Evolutionary conservation across 176 grass and related monocot species (phyloP).

Genomic region (Lolium perenne): DNA sequence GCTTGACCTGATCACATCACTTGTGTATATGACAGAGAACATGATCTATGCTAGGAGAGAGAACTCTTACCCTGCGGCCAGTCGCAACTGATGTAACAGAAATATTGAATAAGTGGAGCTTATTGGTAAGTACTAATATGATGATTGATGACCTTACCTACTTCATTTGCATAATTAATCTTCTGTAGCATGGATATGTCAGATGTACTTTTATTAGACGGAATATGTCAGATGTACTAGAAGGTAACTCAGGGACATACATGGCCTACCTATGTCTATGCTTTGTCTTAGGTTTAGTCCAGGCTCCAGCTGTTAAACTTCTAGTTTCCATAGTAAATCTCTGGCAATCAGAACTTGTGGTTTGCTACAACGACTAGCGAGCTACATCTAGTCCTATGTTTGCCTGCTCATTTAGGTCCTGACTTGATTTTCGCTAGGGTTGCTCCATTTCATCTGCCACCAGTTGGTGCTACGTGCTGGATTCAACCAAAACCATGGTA

Average conservation of each 20-base stretch:
- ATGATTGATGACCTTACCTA: not conserved
- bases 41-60: not conserved
- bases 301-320: not conserved
- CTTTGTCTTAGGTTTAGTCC: not conserved
- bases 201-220: not conserved
- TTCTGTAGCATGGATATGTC: not conserved
- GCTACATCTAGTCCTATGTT: not conserved
- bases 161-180: not conserved
- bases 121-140: not conserved
- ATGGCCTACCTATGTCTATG: slow-evolving; percentile 13
- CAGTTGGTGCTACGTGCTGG: not conserved
- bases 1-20: not conserved
- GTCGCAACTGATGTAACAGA: not conserved
- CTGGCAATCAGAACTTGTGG: not conserved
- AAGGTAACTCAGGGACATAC: not conserved
- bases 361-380: not conserved
- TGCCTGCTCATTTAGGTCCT: not conserved
- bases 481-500: not conserved
- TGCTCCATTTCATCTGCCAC: not conserved
- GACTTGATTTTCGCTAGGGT: not conserved
- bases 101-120: not conserved
- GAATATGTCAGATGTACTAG: not conserved
- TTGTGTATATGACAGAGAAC: not conserved
- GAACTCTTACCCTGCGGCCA: not conserved
- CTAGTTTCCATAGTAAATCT: not conserved